A percentile compares a stretch with the other conserved stretches of the same genome.
These are phyloP conservation scores for Boletus vermiculosoides DNA, from an alignment of 768 basidiomycete genomes.

Conservation along the genomic window DNA sequence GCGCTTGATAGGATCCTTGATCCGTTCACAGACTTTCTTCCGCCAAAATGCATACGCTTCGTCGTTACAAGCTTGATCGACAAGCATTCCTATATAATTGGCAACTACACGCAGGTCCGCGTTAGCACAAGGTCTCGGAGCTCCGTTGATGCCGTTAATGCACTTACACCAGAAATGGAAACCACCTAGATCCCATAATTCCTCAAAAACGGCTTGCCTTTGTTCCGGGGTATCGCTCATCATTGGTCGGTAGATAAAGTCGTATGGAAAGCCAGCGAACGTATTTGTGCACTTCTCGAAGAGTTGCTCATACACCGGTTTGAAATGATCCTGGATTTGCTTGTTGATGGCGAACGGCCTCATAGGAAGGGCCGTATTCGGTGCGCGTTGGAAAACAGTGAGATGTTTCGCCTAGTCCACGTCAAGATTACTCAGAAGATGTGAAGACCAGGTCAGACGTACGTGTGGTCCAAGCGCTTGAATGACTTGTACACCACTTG, in stretches of 20 bases:
- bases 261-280: background rate
- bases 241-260: conserved; percentile 12
- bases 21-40: conserved; percentile 10
- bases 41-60: conserved; percentile 8
- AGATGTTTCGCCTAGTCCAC: conserved; percentile 3
- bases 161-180: conserved; percentile 6
- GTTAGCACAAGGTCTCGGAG: background rate
- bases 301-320: conserved; percentile 4
- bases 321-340: conserved; percentile 10
- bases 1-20: conserved; percentile 10
- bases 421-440: background rate
- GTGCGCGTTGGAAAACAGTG: conserved; percentile 12
- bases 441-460: background rate
- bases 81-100: conserved; percentile 1
- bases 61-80: conserved; percentile 6
- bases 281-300: conserved; percentile 4
- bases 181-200: conserved; percentile 5
- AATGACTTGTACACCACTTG: conserved; percentile 7
- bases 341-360: conserved; percentile 3
- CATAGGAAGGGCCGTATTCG: conserved; percentile 11
- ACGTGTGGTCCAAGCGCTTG: conserved; percentile 7
- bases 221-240: conserved; percentile 4
- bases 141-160: background rate
- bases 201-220: conserved; percentile 6
- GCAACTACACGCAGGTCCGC: background rate